phyloP scores from a whole-genome alignment of 2,329 filamentous ascomycete genomes.

The Aspergillus quadrilineatus region DNA sequence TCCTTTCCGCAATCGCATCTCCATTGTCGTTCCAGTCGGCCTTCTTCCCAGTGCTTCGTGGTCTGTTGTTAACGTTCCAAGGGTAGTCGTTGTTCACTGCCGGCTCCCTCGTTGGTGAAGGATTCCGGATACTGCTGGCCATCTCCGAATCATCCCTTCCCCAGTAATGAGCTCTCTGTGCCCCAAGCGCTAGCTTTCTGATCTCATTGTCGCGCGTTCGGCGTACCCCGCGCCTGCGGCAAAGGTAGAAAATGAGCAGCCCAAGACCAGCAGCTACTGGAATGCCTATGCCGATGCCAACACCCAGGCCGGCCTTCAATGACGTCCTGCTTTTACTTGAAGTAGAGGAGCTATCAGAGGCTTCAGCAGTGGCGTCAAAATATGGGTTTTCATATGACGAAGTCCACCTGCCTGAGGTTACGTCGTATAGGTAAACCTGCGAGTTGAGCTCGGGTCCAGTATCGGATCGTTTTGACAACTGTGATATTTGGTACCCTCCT shows the following conservation, averaged over 20 bases:
- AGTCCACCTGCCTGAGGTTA: conserved; percentile 60
- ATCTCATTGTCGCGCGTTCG: conserved; percentile 55
- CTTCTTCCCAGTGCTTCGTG: conserved; percentile 20
- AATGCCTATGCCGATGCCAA: conserved; percentile 65
- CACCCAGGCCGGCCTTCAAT: conserved; percentile 58
- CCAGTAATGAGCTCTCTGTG: conserved; percentile 50
- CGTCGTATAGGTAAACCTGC: conserved; percentile 60
- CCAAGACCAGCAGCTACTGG: conserved; percentile 51
- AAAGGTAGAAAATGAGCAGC: conserved; percentile 52
- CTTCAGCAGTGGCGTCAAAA: conserved; percentile 8
- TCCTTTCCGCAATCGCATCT: conserved; percentile 40
- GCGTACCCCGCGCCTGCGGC: conserved; percentile 46
- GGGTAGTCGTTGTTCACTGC: conserved; percentile 25
- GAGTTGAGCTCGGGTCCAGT: conserved; percentile 38
- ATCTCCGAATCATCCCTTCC: conserved; percentile 38
- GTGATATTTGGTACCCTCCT: conserved; percentile 57
- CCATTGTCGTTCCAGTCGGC: conserved; percentile 29
- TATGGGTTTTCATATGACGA: conserved; percentile 55
- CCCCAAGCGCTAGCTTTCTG: conserved; percentile 51
- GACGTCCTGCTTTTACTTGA: conserved; percentile 25
- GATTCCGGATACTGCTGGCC: conserved; percentile 37
- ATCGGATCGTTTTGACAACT: conserved; percentile 40
- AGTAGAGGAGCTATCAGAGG: conserved; percentile 5
- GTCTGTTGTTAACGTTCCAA: conserved; percentile 27
- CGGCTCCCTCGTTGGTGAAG: conserved; percentile 24